Conservation (phyloP, 2,329 filamentous ascomycete species). For the Albophoma yamanashiensis region DNA sequence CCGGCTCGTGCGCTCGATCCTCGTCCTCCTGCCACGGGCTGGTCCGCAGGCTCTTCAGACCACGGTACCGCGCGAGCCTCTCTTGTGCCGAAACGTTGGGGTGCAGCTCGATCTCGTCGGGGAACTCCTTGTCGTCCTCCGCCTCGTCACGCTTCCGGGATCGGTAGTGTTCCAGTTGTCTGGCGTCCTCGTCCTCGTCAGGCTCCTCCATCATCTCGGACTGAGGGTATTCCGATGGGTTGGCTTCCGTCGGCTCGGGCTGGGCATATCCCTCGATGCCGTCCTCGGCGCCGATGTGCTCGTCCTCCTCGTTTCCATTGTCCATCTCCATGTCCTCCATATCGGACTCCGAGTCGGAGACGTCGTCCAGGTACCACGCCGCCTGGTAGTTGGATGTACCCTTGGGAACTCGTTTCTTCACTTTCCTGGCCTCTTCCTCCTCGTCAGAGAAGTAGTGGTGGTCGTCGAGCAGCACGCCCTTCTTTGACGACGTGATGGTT, state of each 20-base stretch:
- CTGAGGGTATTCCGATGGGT: conserved; percentile 81
- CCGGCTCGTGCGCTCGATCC: conserved; percentile 76
- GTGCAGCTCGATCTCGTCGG: conserved; percentile 91
- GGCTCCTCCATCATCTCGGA: conserved; percentile 85
- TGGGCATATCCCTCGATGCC: conserved; percentile 61
- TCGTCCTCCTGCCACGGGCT: conserved; percentile 85
- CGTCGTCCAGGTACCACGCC: conserved; percentile 79
- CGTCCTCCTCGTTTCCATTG: conserved; percentile 48
- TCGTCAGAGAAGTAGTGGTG: conserved; percentile 98
- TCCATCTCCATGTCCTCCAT: conserved; percentile 54
- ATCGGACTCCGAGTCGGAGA: conserved; percentile 80
- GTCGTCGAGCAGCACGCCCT: conserved; percentile 88
- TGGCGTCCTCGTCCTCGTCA: conserved; percentile 69
- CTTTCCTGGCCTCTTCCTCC: conserved; percentile 42
- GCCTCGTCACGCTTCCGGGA: conserved; percentile 68
- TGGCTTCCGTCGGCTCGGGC: conserved; percentile 63
- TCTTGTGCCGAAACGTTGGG: conserved; percentile 81
- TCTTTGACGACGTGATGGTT: conserved; percentile 41
- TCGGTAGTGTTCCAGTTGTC: conserved; percentile 73
- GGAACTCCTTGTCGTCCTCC: conserved; percentile 88
- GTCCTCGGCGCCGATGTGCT: conserved; percentile 64
- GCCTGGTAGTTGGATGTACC: conserved; percentile 92
- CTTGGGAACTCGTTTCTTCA: conserved; percentile 69
- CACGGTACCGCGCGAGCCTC: conserved; percentile 75
- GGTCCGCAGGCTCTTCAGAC: conserved; percentile 80